A percentile compares a stretch with the other conserved stretches of the same genome.
Evolutionary conservation across 208 protist species (phyloP).

Genomic region (Trypanosoma brucei): DNA sequence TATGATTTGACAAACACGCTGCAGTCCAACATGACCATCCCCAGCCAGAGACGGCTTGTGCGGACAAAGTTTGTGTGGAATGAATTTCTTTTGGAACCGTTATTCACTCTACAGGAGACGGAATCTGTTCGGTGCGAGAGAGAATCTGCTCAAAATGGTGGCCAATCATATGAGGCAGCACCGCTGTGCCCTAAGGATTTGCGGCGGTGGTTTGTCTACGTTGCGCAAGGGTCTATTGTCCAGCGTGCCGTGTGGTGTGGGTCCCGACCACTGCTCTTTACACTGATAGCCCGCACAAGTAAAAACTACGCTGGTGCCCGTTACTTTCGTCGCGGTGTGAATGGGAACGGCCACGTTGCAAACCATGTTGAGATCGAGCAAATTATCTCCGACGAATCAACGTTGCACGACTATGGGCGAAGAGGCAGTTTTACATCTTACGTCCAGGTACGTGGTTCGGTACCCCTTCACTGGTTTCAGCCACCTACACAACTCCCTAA

Average conservation of each 20-base stretch:
- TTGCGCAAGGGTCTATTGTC: constrained; percentile 25
- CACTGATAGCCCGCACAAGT: constrained; percentile 90
- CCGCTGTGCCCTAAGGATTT: constrained; percentile 1
- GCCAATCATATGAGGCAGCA: background rate
- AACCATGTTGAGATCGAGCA: constrained; percentile 91
- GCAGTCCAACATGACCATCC: constrained; percentile 89
- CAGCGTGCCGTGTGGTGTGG: constrained; percentile 27
- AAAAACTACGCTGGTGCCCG: constrained; percentile 91
- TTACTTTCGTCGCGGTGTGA: constrained; percentile 94
- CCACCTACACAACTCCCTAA: constrained; percentile 60
- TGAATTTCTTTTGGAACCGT: constrained; percentile 73
- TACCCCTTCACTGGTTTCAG: constrained; percentile 86
- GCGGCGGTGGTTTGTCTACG: constrained; percentile 21
- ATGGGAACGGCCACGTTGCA: constrained; percentile 68
- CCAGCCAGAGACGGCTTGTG: background rate
- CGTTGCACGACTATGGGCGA: constrained; percentile 15
- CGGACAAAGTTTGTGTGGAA: constrained; percentile 84
- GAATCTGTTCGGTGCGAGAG: background rate
- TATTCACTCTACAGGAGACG: constrained; percentile 13
- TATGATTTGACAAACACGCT: constrained; percentile 95
- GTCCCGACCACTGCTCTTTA: constrained; percentile 38
- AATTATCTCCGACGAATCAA: constrained; percentile 68
- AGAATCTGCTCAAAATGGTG: background rate
- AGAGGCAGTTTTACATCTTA: constrained; percentile 49
- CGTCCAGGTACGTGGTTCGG: constrained; percentile 82